Conservation (phyloP, 805 yeast species). For the Blastobotrys parvus region DNA sequence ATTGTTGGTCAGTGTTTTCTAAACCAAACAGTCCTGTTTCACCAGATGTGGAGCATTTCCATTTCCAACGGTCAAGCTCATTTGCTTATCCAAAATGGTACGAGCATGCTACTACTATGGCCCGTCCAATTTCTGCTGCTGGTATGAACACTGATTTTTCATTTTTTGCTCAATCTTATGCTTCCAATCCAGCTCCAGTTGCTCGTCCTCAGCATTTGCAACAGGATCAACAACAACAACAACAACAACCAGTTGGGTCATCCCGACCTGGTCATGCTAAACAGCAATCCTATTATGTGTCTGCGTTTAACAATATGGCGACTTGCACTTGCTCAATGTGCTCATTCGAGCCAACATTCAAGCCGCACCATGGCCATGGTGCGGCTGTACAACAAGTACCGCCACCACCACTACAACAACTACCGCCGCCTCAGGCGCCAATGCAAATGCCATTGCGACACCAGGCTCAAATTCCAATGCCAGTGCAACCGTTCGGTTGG, state of each 20-base stretch:
- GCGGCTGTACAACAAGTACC: too few relatives aligned
- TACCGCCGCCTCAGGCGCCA: too few relatives aligned
- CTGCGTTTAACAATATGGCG: conserved; percentile 13
- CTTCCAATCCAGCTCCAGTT: conserved; percentile 6
- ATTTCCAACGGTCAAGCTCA: background rate
- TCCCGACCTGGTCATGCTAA: conserved; percentile 4
- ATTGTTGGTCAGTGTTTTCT: conserved; percentile 22
- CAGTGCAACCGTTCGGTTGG: background rate
- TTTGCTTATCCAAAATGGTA: conserved; percentile 23
- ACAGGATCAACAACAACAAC: background rate
- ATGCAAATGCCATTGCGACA: too few relatives aligned
- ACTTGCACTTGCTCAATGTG: conserved; percentile 16
- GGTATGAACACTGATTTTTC: conserved; percentile 6
- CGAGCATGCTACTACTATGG: conserved; percentile 10
- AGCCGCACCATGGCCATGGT: too few relatives aligned
- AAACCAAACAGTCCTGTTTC: background rate
- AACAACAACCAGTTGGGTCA: background rate
- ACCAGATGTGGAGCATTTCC: background rate
- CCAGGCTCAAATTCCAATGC: too few relatives aligned
- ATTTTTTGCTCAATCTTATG: conserved; percentile 19
- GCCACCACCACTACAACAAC: conserved; percentile 1
- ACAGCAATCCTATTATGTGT: conserved; percentile 10
- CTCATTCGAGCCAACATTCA: conserved; percentile 15
- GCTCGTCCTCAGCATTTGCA: background rate
- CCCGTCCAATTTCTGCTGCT: background rate